Base-by-base conservation (phyloP, 306 rosid genomes). In the Astragalus membranaceus region DNA sequence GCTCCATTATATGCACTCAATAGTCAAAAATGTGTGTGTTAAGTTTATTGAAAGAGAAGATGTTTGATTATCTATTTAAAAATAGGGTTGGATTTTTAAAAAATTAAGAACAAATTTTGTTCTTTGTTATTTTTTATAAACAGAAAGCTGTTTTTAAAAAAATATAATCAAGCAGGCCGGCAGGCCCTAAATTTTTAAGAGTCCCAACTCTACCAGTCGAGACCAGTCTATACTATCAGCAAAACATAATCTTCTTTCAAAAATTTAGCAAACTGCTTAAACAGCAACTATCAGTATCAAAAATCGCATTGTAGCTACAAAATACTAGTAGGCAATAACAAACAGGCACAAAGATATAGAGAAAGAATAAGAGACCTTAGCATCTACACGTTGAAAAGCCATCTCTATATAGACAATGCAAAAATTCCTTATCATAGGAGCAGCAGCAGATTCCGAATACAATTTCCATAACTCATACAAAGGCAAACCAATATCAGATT, bases 351-450 rank as follows among this genome's bases (percentile, higher is more conserved):
- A 33, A 30, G 57, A 61, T 53, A 72, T 29, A 83, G 46, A 55
- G 13, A 80, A 65, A 10, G 10, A 16, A 8, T 5, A 10, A 72
- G 63, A 50, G 15, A 87, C 98, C 92, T 90, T 74, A 10, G 64
- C 76, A 72, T 54, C 65, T 29, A 80, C 88, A 47, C 98, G 98
- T 46, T 93, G 96, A 81, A 88, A 82, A 56, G 98, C 97, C 98
- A 93, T 93, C 87, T 90, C 98, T 50, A 93, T 74, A 53, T 93
- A 93, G 73, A 93, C 96, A 75, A 88, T 87, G 86, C 98, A 88
- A 71, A 93, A 90, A 75, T 93, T 93, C 79, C 98, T 89, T 65
- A 93, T 95, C 74, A 90, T 93, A 3, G 96, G 85, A 56, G 80
- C 80, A 69, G 90, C 79, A 76, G 59, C 79, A 43, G 82, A 77